Evolutionary conservation across 805 yeast genomes (phyloP).

Genomic region (Ogataea allantospora): DNA sequence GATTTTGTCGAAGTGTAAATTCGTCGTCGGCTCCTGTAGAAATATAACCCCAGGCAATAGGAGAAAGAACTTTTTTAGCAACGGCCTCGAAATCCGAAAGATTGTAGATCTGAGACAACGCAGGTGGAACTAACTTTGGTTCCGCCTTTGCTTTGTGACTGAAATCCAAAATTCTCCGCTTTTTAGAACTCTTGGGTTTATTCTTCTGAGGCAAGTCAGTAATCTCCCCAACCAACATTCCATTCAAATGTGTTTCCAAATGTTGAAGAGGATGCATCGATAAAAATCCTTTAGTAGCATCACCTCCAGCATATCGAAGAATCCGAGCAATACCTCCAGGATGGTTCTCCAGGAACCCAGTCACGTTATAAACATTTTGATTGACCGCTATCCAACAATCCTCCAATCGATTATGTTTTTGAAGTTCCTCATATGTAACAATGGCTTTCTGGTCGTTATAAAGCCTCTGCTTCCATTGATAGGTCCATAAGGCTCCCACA

Average conservation of each 20-base stretch:
- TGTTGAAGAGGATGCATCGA: slow-evolving; percentile 29
- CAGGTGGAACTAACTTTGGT: slow-evolving; percentile 58
- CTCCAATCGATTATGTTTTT: slow-evolving; percentile 49
- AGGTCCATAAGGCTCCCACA: slow-evolving; percentile 1
- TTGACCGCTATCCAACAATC: slow-evolving; percentile 87
- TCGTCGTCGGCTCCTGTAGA: slow-evolving; percentile 90
- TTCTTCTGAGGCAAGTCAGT: slow-evolving; percentile 24
- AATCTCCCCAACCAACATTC: slow-evolving; percentile 38
- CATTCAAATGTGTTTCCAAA: slow-evolving; percentile 24
- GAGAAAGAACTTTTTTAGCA: slow-evolving; percentile 70
- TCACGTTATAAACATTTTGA: slow-evolving; percentile 70
- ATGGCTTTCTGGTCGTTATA: slow-evolving; percentile 1
- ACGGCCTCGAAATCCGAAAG: slow-evolving; percentile 82
- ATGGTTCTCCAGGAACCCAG: slow-evolving; percentile 42
- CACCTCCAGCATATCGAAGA: slow-evolving; percentile 46
- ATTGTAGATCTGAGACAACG: slow-evolving; percentile 63
- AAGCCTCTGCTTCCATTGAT: not conserved
- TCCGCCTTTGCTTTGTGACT: slow-evolving; percentile 24
- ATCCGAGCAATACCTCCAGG: slow-evolving; percentile 50
- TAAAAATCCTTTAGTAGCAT: slow-evolving; percentile 40
- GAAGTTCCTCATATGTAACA: slow-evolving; percentile 33
- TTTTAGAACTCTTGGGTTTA: slow-evolving; percentile 23
- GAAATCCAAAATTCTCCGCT: slow-evolving; percentile 32
- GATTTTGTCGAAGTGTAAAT: slow-evolving; percentile 80
- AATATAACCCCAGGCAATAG: slow-evolving; percentile 83